A percentile compares a stretch with the other conserved stretches of the same genome.
Conservation (phyloP, 306 rosid genomes). For the Echinosophora koreensis region DNA sequence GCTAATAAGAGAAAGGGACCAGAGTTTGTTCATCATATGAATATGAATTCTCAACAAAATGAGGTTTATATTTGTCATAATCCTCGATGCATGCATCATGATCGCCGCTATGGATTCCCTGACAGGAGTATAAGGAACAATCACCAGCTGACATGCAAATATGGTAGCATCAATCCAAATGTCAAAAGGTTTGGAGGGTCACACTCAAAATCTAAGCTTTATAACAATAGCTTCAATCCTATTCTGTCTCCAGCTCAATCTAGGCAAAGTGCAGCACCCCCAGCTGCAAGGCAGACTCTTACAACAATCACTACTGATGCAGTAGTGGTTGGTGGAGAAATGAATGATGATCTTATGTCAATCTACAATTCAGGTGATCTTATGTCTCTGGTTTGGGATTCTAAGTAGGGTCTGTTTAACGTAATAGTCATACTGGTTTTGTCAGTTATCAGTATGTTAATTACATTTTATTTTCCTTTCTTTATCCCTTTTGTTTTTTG, state of each 20-base stretch:
- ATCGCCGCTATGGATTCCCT: not conserved
- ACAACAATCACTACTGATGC: too few species aligned
- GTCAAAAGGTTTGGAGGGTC: not conserved
- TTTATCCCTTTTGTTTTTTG: too few species aligned
- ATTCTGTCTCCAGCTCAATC: not conserved
- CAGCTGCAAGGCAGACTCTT: not conserved
- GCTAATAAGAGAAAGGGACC: constrained; percentile 27
- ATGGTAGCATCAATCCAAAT: too few species aligned
- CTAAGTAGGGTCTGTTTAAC: too few species aligned
- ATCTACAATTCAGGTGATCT: not conserved
- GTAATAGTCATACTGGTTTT: too few species aligned
- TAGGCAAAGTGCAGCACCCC: not conserved
- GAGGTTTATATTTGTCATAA: not conserved
- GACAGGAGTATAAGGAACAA: constrained; percentile 13
- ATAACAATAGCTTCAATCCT: not conserved
- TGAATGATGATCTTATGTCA: not conserved
- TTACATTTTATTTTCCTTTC: too few species aligned
- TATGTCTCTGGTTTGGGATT: too few species aligned
- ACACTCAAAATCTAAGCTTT: not conserved
- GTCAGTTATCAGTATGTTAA: too few species aligned
- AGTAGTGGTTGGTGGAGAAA: not conserved
- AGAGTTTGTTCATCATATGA: not conserved
- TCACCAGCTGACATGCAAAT: not conserved
- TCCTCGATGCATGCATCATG: not conserved
- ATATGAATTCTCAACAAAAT: not conserved